phyloP scores from a whole-genome alignment of 108 stramenopile genomes.

The Cyclotella sp. region DNA sequence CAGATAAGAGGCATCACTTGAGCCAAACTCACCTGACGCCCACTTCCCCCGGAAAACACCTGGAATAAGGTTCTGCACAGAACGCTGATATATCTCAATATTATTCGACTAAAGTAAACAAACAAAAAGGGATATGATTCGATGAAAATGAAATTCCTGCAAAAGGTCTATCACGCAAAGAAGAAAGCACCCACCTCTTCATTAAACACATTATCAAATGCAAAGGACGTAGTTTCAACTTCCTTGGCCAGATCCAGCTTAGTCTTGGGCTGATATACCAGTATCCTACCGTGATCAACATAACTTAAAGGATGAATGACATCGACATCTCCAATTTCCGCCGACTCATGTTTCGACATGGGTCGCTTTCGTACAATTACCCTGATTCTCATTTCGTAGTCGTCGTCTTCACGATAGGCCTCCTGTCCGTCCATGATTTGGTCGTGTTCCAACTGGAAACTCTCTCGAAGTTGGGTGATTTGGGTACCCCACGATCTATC shows the following conservation, averaged over 20 bases:
- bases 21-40: conserved; percentile 49
- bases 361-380: conserved; percentile 93
- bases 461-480: conserved; percentile 65
- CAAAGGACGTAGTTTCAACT: conserved; percentile 91
- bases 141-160: too few species aligned
- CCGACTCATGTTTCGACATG: conserved; percentile 69
- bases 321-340: conserved; percentile 74
- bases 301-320: conserved; percentile 84
- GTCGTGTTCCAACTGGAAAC: conserved; percentile 62
- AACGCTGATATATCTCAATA: conserved; percentile 78
- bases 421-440: conserved; percentile 39
- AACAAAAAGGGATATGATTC: too few species aligned
- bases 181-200: conserved; percentile 42
- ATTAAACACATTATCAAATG: conserved; percentile 95
- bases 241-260: conserved; percentile 98
- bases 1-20: not conserved
- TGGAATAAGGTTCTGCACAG: conserved; percentile 87
- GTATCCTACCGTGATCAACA: conserved; percentile 70
- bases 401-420: conserved; percentile 39
- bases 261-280: conserved; percentile 97
- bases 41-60: conserved; percentile 89
- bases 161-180: too few species aligned
- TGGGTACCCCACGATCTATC: conserved; percentile 72
- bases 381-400: conserved; percentile 85
- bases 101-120: conserved; percentile 46